Evolutionary conservation across 345 rosid genomes (phyloP).

Genomic region (Eucalyptus curtisii): DNA sequence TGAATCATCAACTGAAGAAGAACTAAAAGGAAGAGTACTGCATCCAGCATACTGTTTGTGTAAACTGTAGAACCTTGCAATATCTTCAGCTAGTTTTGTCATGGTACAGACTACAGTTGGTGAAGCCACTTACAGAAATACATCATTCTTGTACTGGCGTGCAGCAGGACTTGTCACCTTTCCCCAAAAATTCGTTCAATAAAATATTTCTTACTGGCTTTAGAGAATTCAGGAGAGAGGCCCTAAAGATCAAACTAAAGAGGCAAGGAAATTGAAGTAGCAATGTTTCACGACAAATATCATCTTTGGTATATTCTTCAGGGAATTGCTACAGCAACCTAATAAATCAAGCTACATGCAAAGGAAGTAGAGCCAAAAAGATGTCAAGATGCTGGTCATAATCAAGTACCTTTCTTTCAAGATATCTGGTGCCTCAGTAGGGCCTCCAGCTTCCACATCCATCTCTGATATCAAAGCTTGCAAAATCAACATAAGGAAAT

Average conservation of each 20-base stretch:
- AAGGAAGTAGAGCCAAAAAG: not conserved
- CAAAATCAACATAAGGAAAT: constrained; percentile 57
- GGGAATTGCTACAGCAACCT: not conserved
- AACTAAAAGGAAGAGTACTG: not conserved
- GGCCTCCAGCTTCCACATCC: constrained; percentile 32
- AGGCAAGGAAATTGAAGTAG: not conserved
- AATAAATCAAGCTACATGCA: not conserved
- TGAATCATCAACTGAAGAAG: not conserved
- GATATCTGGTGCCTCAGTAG: constrained; percentile 20
- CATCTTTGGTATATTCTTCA: not conserved
- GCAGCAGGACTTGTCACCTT: not conserved
- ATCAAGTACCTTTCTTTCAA: constrained; percentile 49
- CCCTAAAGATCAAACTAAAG: not conserved
- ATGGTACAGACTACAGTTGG: not conserved
- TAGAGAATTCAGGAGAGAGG: not conserved
- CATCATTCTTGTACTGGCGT: not conserved
- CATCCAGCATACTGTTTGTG: not conserved
- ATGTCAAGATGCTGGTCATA: not conserved
- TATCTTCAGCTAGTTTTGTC: not conserved
- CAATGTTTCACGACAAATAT: not conserved
- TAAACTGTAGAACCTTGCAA: not conserved
- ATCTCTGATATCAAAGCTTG: constrained; percentile 58
- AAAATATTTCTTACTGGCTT: not conserved
- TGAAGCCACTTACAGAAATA: not conserved
- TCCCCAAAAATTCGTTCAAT: not conserved